Base-by-base conservation (phyloP, 2,329 filamentous ascomycete species). In the Cordyceps farinosa region DNA sequence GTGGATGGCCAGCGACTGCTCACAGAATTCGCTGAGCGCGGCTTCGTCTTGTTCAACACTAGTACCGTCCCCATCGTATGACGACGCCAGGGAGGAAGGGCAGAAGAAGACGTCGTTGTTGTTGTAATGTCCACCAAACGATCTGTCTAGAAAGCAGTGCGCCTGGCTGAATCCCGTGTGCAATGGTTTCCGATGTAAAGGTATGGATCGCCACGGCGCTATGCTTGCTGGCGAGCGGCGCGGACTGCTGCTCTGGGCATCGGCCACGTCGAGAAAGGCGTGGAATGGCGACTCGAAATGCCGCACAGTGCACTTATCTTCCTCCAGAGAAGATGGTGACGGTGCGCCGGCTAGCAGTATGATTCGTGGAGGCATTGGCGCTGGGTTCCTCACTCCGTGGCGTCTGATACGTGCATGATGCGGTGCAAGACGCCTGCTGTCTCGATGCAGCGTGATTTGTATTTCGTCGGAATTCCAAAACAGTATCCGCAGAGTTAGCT, bases 1-100 rank as follows among this genome's bases (percentile, higher is more conserved):
- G 71, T 96, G 86, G 15, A 89, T 77, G 2, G 87, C 84, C 55
- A 96, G 82, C 0, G 91, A 95, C 69, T 94, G 86, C 66, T 95
- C 85, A 69, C 91, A 90, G 73, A 95, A 96, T 63, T 87, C 82
- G 3, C 84, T 83, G 3, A 88, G 74, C 0, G 79, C 66, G 22
- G 77, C 71, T 34, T 74, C 73, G 3, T 71, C 72, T 9, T 78
- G 78, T 54, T 76, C 74, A 22, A 65, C 52, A 1, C 2, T 30
- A 22, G 2, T 9, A 9, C 1, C 56, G 8, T 2, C n/a, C 4
- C 9, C 32, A 8, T 45, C 53, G 7, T 32, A 42, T 5, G 55
- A 34, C 13, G 48, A 54, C 17, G 44, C 4, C 4, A 56, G 34
- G 10, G 61, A 62, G 1, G 77, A 74, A 1, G 79, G 77, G 22